Evolutionary conservation across 2,329 filamentous ascomycete species (phyloP).

Genomic region (Colletotrichum coccodes): DNA sequence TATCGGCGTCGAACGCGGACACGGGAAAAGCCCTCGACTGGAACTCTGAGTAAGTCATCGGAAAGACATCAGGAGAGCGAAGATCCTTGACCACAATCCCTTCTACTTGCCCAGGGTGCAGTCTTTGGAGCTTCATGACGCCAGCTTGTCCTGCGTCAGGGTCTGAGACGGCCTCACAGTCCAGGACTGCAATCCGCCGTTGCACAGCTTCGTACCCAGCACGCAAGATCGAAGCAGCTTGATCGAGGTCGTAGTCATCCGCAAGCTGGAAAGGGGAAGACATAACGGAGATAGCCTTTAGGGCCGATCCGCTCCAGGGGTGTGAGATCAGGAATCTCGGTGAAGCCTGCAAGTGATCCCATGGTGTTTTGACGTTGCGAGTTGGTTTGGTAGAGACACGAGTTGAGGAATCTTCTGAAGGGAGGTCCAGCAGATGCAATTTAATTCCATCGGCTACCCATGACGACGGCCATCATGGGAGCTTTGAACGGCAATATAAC

Average conservation of each 20-base stretch:
- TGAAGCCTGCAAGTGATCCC: slow-evolving; percentile 11
- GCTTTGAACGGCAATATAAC: not conserved
- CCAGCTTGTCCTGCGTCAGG: slow-evolving; percentile 42
- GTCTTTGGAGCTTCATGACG: slow-evolving; percentile 42
- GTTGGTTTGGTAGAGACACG: not conserved
- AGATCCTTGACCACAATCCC: slow-evolving; percentile 41
- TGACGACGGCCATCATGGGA: not conserved
- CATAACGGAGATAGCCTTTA: slow-evolving; percentile 37
- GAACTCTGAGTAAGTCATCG: slow-evolving; percentile 38
- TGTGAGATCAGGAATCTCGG: slow-evolving; percentile 38
- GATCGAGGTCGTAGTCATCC: slow-evolving; percentile 42
- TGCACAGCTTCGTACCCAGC: slow-evolving; percentile 43
- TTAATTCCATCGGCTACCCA: not conserved
- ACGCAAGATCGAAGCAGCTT: slow-evolving; percentile 39
- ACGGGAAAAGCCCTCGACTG: slow-evolving; percentile 40
- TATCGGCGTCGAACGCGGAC: slow-evolving; percentile 35
- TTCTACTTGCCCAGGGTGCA: slow-evolving; percentile 37
- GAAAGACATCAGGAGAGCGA: slow-evolving; percentile 36
- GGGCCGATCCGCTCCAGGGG: slow-evolving; percentile 44
- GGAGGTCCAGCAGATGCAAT: no score
- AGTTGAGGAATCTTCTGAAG: no score
- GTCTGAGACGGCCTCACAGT: slow-evolving; percentile 45
- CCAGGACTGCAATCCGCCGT: slow-evolving; percentile 41
- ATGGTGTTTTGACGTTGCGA: not conserved
- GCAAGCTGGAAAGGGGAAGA: slow-evolving; percentile 47